Base-by-base conservation (phyloP, 2,329 filamentous ascomycete species). In the Epicoccum sorghinum region DNA sequence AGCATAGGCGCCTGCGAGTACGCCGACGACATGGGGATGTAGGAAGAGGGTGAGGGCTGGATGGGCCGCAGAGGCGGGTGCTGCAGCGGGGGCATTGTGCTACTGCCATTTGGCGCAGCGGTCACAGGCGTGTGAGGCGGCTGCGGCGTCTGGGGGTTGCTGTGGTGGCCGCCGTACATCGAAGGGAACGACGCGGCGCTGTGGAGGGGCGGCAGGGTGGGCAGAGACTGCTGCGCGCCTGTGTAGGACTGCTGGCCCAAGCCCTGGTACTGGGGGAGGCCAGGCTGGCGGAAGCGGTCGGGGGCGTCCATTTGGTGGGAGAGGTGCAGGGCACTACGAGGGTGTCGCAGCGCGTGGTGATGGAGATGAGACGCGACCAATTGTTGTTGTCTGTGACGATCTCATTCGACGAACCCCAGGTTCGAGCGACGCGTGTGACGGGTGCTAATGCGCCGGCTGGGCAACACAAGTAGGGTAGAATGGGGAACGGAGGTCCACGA, bases 81-180 rank as follows among this genome's bases (percentile, higher is more conserved):
- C 57, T 69, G 70, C 41, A 74, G 70, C 54, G 71, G 64, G 25
- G 72, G 71, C 59, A 74, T 72, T 41, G 66, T 62, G 36, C 63
- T 64, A 44, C 57, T 65, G 29, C 66, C 62, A 56, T 65, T 69
- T 27, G 71, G 57, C 32, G 68, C 65, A 47, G 68, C 70, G 23
- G 69, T 64, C 47, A 68, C 65, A 51, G 73, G 71, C 51, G 73
- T 73, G 59, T 75, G 70, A 52, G 69, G 66, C 49, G 70, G 69
- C 57, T 74, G 66, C 47, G 72, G 72, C 60, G 72, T 73, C 64
- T 75, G 73, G 45, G 73, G 67, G 61, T 71, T 73, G 65, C 70
- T 73, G 56, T 68, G 65, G 59, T 72, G 69, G 60, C 67, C 58
- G 47, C 61, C 61, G 62, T 75, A 75, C 64, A 72, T 43, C 46